A percentile compares a stretch with the other conserved stretches of the same genome.
Evolutionary conservation across 2,329 filamentous ascomycete species (phyloP).

Genomic region (Macrophomina pseudophaseolina): DNA sequence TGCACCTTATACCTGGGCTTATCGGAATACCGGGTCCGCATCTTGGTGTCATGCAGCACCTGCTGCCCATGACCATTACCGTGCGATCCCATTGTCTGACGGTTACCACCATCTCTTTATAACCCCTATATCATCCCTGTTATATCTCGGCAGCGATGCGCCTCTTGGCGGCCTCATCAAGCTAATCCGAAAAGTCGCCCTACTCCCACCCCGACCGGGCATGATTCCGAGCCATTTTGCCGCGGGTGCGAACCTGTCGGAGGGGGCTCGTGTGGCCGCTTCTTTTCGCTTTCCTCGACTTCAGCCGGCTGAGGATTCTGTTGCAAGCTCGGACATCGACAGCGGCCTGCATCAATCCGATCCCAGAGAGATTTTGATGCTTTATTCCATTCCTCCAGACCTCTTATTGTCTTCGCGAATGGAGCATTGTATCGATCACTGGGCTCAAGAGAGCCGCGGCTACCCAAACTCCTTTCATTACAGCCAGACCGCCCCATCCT

Average conservation of each 20-base stretch:
- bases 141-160: constrained; percentile 67
- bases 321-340: constrained; percentile 37
- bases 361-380: not conserved
- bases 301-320: constrained; percentile 36
- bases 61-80: constrained; percentile 59
- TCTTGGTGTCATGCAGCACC: constrained; percentile 1
- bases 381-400: constrained; percentile 58
- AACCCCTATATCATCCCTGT: constrained; percentile 60
- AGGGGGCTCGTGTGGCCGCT: constrained; percentile 65
- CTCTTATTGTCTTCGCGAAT: constrained; percentile 39
- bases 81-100: constrained; percentile 68
- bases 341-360: constrained; percentile 33
- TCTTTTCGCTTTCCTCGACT: constrained; percentile 1
- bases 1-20: constrained; percentile 34
- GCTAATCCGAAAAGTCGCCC: constrained; percentile 63
- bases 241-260: constrained; percentile 60
- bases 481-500: not conserved
- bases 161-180: constrained; percentile 62
- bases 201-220: constrained; percentile 48
- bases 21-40: constrained; percentile 32
- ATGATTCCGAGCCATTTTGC: constrained; percentile 60
- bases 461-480: not conserved
- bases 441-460: not conserved
- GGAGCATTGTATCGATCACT: constrained; percentile 34
- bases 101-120: constrained; percentile 69